These are phyloP conservation scores for Sporothrix brunneoviolacea DNA, from an alignment of 2,329 filamentous ascomycete species.

Conservation along the genomic window DNA sequence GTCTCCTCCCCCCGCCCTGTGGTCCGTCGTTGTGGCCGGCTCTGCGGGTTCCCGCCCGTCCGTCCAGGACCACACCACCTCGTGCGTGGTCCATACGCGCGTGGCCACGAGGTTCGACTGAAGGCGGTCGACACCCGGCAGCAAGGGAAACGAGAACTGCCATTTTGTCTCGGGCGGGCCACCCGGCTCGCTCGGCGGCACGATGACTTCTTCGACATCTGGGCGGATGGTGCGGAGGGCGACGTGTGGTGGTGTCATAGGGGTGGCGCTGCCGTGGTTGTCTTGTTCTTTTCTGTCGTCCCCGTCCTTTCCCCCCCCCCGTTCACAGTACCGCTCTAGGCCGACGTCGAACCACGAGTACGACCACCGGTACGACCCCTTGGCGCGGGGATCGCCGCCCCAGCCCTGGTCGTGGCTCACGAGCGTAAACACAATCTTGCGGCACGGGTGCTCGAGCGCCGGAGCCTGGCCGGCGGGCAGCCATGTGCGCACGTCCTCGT, in stretches of 20 bases:
- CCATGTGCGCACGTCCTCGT: constrained; percentile 1
- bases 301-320: background rate
- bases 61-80: constrained; percentile 46
- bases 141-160: constrained; percentile 34
- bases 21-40: background rate
- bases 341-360: constrained; percentile 61
- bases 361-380: constrained; percentile 39
- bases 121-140: constrained; percentile 33
- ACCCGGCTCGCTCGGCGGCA: no score
- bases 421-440: constrained; percentile 56
- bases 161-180: background rate
- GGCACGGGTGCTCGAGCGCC: constrained; percentile 41
- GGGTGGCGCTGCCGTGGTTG: no score
- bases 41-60: constrained; percentile 30
- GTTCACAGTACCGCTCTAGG: constrained; percentile 46
- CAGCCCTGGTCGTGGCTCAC: constrained; percentile 54
- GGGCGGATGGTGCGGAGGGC: background rate
- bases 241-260: no score
- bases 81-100: constrained; percentile 32
- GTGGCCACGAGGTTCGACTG: constrained; percentile 40
- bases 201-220: background rate
- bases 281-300: background rate
- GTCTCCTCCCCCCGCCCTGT: no score
- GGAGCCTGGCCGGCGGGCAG: constrained; percentile 26
- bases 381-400: constrained; percentile 28